Evolutionary conservation across 805 yeast genomes (phyloP), one percentile per base, ranked within the genome.

Genomic region (Candida oleophila): DNA sequence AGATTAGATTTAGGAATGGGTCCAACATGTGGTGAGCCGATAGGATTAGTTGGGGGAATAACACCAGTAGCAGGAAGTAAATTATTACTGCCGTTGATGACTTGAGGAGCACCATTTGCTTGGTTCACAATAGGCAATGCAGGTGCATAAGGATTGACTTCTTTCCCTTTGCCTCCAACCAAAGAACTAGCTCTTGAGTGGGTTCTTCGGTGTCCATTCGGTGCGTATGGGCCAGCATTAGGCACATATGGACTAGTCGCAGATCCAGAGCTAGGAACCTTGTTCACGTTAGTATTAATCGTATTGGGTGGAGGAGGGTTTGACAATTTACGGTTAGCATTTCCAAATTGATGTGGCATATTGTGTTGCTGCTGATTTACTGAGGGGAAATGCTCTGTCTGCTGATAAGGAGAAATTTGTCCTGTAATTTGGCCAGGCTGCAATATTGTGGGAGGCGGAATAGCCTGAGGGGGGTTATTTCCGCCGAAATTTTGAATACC

Each of bases 201-300:
- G 0, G 68, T 59, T 41, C 64, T 62, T 33, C 57, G 55, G 50
- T 65, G 66, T 28, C 51, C 55, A 35, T 59, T 57, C 3, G 77
- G 77, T 5, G 71, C 76, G 47, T 72, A 72, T 2, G 76, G 77
- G 5, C 77, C 77, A 9, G 73, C 60, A 41, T 64, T 61, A 1
- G 77, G 77, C 9, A 72, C 71, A 50, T 72, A 72, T 2, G 76
- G 76, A 46, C 74, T 69, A 18, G 59, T 46, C 28, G 60, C 51
- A 21, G 67, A 53, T 38, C 55, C 52, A 22, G 55, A 47, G 5
- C 61, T 61, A 18, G 53, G 47, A 4, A 44, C 42, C 42, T 57
- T 53, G 9, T 60, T 46, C 7, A 65, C 55, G 43, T 57, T 59
- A 2, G 69, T 64, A 44, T 66, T 66, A 42, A 56, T 47, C 2